Percentiles rank a stretch among this genome's conserved stretches.
Evolutionary conservation across 2,329 filamentous ascomycete genomes (phyloP).

Genomic region (Ceratocystis smalleyi): DNA sequence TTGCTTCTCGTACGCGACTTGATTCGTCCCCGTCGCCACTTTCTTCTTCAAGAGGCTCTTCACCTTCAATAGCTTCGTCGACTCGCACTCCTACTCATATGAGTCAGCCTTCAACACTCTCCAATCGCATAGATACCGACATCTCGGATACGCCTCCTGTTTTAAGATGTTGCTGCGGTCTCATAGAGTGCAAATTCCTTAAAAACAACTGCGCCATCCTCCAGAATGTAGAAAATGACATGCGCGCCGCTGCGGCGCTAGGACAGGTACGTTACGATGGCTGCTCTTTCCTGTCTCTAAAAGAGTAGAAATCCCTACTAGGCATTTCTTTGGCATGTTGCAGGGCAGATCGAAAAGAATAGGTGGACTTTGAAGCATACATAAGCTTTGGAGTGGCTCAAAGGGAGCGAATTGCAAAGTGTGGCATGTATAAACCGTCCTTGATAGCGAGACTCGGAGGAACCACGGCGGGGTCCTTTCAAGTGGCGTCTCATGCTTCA

Average conservation of each 20-base stretch:
- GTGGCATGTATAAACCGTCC: slow-evolving; percentile 4
- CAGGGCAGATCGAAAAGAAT: not conserved
- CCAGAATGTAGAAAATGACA: slow-evolving; percentile 71
- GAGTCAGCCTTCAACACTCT: not conserved
- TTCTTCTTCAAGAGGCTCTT: slow-evolving; percentile 7
- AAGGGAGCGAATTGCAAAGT: slow-evolving; percentile 2
- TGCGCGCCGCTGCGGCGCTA: slow-evolving; percentile 69
- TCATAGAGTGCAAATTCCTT: slow-evolving; percentile 61
- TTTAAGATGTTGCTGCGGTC: slow-evolving; percentile 72
- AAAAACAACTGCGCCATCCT: slow-evolving; percentile 65
- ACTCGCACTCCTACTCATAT: not conserved
- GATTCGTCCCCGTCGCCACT: slow-evolving; percentile 9
- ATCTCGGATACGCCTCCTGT: slow-evolving; percentile 21
- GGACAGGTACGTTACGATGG: slow-evolving; percentile 63
- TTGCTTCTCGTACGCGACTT: slow-evolving; percentile 10
- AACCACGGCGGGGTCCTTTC: not conserved
- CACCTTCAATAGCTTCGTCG: not conserved
- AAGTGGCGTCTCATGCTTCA: too few species aligned
- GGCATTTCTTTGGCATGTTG: not conserved
- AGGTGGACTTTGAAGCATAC: slow-evolving; percentile 2
- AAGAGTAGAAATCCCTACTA: not conserved
- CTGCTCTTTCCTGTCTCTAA: not conserved
- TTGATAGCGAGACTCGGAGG: not conserved
- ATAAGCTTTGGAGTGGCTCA: slow-evolving; percentile 3
- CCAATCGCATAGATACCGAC: not conserved